These are phyloP conservation scores for Hordeum vulgare DNA, from an alignment of 176 grass and related monocot genomes.

Conservation along the genomic window MorexV3_pseudomolecules_assembly NC_058520.1:617768050-617768549, in stretches of 20 bases:
- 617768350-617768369: background rate
- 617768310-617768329: background rate
- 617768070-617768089: slow-evolving; percentile 7
- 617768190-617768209: background rate
- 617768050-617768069: background rate
- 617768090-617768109: background rate
- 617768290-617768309: background rate
- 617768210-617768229: background rate
- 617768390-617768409: too few species aligned
- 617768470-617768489: too few species aligned
- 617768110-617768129: background rate
- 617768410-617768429: too few species aligned
- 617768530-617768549: too few species aligned
- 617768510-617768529: too few species aligned
- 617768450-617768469: too few species aligned
- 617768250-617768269: too few species aligned
- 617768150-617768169: slow-evolving; percentile 20
- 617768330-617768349: background rate
- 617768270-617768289: background rate
- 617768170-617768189: background rate
- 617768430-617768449: too few species aligned
- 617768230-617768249: background rate
- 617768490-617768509: too few species aligned
- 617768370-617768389: background rate
- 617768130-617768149: slow-evolving; percentile 19